Evolutionary conservation across 2,329 filamentous ascomycete genomes (phyloP), one percentile per base, ranked within the genome.

Genomic region (Clarireedia homoeocarpa): DNA sequence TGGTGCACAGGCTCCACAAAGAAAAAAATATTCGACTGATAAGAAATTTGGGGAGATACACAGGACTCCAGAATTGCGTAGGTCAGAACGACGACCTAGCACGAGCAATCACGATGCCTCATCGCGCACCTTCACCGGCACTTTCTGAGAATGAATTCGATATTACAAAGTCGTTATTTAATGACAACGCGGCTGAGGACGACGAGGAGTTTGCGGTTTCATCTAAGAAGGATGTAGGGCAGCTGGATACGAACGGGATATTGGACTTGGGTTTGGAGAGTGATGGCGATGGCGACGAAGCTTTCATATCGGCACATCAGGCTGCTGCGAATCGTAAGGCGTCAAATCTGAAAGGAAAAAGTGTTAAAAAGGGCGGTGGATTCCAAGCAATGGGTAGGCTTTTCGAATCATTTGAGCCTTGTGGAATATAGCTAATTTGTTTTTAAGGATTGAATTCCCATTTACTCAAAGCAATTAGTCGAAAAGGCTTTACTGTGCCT

Each of bases 401-500:
- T 26, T 30, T n/a, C 26, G 30, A 46, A 2, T n/a, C n/a, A 23
- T 5, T 12, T n/a, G 12, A 44, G 23, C 40, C 7, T 23, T 14
- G 46, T 47, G 48, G 44, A 36, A 26, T 20, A 6, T 57, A 23
- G 38, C 62, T 64, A 59, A 66, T 39, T 39, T n/a, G 47, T 45
- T 23, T 7, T 9, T 5, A 15, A 86, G 83, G 88, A 40, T 75
- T 97, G 56, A 95, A 89, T 73, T 77, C 84, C 10, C 85, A 88
- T 63, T 78, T 99, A 4, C 78, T 99, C 24, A 94, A 95, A 68
- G 90, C 94, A 2, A 97, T 99, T 62, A 82, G 88, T 12, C 82
- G 89, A 65, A 99, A 97, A 74, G 95, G 94, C 15, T 99, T 96
- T 73, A 90, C 88, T 0, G 89, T 97, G 2, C 95, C 95, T 4